Evolutionary conservation across 305 asterid genomes (phyloP).

Genomic region (Plantago lanceolata): DNA sequence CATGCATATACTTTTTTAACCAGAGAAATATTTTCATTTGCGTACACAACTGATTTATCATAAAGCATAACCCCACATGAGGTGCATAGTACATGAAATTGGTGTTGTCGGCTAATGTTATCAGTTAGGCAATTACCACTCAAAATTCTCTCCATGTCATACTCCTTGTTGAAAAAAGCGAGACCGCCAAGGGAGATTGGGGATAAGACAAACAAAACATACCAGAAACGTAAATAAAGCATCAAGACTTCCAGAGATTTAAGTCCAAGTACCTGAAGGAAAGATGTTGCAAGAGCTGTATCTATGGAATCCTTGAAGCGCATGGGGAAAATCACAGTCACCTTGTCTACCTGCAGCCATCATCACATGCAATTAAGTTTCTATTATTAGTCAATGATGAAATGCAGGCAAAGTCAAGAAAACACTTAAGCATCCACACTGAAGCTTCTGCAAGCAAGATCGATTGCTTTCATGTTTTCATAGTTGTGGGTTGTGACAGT

Average conservation of each 20-base stretch:
- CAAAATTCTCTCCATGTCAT: neutral
- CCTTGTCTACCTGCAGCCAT: conserved; percentile 66
- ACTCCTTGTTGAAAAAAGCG: conserved; percentile 7
- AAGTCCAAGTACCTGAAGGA: conserved; percentile 63
- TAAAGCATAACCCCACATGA: neutral
- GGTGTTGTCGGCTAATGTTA: neutral
- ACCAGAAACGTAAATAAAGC: conserved; percentile 4
- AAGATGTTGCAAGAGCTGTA: conserved; percentile 85
- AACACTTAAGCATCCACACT: conserved; percentile 15
- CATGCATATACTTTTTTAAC: too few relatives aligned
- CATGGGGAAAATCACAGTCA: conserved; percentile 77
- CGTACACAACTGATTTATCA: too few relatives aligned
- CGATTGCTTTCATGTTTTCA: conserved; percentile 1
- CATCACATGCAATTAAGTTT: conserved; percentile 26
- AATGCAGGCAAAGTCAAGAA: conserved; percentile 6
- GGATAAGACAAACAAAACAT: conserved; percentile 3
- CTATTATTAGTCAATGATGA: neutral
- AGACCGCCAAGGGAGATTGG: neutral
- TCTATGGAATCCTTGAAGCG: conserved; percentile 81
- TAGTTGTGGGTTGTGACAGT: neutral
- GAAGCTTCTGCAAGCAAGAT: conserved; percentile 8
- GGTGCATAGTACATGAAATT: neutral
- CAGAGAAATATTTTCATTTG: too few relatives aligned
- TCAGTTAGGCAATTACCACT: too few relatives aligned
- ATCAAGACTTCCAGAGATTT: conserved; percentile 12